Evolutionary conservation across 1,284 basidiomycete species (phyloP).

Genomic region (Rugiboletus extremiorientalis): DNA sequence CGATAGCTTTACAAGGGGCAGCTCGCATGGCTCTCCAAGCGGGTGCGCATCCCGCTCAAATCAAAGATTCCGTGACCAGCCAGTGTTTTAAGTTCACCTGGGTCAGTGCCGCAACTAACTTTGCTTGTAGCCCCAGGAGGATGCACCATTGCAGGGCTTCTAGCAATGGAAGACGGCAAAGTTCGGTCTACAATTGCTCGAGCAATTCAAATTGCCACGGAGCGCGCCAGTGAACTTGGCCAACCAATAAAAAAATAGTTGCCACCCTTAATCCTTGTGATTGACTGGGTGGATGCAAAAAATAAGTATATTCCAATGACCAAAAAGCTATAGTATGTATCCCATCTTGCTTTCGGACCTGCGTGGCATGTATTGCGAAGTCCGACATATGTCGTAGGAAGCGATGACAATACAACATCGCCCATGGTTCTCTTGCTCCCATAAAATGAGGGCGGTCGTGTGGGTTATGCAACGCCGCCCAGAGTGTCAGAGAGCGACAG

Average conservation of each 20-base stretch:
- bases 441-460: conserved; percentile 88
- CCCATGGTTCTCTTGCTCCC: conserved; percentile 59
- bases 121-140: conserved; percentile 83
- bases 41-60: conserved; percentile 90
- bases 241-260: conserved; percentile 48
- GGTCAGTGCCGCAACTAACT: neutral
- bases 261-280: neutral
- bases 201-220: conserved; percentile 91
- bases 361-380: conserved; percentile 12
- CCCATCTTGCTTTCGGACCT: conserved; percentile 36
- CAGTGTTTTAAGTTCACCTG: conserved; percentile 32
- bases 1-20: conserved; percentile 89
- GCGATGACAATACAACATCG: conserved; percentile 23
- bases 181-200: conserved; percentile 95
- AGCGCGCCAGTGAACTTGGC: conserved; percentile 81
- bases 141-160: conserved; percentile 95
- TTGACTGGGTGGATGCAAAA: neutral
- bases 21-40: conserved; percentile 93
- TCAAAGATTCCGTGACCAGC: conserved; percentile 99
- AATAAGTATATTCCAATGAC: neutral
- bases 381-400: conserved; percentile 33
- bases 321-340: conserved; percentile 19
- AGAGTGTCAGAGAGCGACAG: conserved; percentile 81
- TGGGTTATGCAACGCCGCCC: conserved; percentile 65
- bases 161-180: conserved; percentile 93